Conservation (phyloP, 2,329 filamentous ascomycete species). For the Ophidiomyces ophidiicola region DNA sequence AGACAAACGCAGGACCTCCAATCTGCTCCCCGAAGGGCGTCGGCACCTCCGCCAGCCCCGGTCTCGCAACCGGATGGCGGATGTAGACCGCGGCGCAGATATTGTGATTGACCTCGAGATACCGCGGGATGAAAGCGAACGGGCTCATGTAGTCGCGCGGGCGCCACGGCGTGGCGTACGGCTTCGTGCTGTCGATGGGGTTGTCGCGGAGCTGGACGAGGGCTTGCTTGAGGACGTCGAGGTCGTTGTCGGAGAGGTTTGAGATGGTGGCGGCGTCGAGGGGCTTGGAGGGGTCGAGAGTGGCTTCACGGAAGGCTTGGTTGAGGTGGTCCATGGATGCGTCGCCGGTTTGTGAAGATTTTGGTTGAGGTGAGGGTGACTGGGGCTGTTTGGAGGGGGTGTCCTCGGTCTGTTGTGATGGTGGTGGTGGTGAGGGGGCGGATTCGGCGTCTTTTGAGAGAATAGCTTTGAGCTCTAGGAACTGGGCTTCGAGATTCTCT, state of each 20-base stretch:
- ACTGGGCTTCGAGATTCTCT: conserved; percentile 43
- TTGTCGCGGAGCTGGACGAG: conserved; percentile 59
- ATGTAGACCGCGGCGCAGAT: conserved; percentile 93
- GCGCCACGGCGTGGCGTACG: conserved; percentile 83
- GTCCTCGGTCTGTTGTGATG: conserved; percentile 12
- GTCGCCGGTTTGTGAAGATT: background rate
- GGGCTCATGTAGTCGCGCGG: conserved; percentile 77
- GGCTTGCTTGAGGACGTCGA: conserved; percentile 41
- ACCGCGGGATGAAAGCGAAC: conserved; percentile 89
- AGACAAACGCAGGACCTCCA: conserved; percentile 78
- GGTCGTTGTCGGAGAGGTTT: conserved; percentile 38
- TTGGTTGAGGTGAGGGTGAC: background rate
- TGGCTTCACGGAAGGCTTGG: background rate
- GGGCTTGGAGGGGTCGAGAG: conserved; percentile 13
- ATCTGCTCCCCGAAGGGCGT: conserved; percentile 61
- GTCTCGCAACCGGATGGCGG: conserved; percentile 79
- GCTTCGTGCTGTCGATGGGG: conserved; percentile 61
- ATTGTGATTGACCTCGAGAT: conserved; percentile 95
- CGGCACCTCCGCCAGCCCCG: conserved; percentile 68
- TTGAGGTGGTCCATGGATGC: conserved; percentile 7
- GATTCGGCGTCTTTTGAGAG: conserved; percentile 10
- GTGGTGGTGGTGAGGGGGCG: background rate
- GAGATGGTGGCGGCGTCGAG: conserved; percentile 31
- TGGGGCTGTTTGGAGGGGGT: background rate
- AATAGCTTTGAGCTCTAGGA: conserved; percentile 38